A percentile compares a stretch with the other conserved stretches of the same genome.
Conservation (phyloP, 495 filamentous ascomycete species). For the Talaromyces nanjingensis region DNA sequence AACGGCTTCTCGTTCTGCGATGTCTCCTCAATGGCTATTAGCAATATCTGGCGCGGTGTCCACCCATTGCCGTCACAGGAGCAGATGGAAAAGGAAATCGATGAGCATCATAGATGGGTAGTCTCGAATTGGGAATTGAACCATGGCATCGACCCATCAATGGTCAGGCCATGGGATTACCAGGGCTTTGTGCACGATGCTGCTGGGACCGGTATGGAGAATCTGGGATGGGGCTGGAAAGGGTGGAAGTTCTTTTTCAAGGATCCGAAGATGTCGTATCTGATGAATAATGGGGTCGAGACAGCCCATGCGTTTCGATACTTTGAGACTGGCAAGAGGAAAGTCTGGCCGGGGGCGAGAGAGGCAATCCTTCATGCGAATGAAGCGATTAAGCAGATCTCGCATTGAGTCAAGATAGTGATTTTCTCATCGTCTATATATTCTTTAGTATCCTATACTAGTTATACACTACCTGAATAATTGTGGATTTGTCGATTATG, state of each 20-base stretch:
- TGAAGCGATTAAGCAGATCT: neutral
- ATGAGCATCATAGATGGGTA: conserved; percentile 26
- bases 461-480: neutral
- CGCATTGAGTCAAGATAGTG: neutral
- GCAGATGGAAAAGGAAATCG: conserved; percentile 22
- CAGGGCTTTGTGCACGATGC: conserved; percentile 26
- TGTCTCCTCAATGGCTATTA: conserved; percentile 26
- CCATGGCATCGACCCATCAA: conserved; percentile 10
- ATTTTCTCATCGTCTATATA: neutral
- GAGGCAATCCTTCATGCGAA: conserved; percentile 1
- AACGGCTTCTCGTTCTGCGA: conserved; percentile 24
- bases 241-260: conserved; percentile 24
- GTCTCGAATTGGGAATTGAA: neutral
- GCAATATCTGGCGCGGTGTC: conserved; percentile 20
- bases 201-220: conserved; percentile 32
- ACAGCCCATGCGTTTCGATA: conserved; percentile 26
- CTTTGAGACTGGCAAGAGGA: conserved; percentile 18
- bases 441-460: neutral
- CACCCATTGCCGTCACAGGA: conserved; percentile 13
- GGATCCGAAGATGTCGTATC: conserved; percentile 23
- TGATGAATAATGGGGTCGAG: conserved; percentile 27
- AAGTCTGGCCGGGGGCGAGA: conserved; percentile 6
- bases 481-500: neutral
- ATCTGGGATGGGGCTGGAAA: conserved; percentile 26
- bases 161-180: conserved; percentile 18